A percentile compares a stretch with the other conserved stretches of the same genome.
phyloP scores from a whole-genome alignment of 176 grass and related monocot genomes.

The Elaeis guineensis region DNA sequence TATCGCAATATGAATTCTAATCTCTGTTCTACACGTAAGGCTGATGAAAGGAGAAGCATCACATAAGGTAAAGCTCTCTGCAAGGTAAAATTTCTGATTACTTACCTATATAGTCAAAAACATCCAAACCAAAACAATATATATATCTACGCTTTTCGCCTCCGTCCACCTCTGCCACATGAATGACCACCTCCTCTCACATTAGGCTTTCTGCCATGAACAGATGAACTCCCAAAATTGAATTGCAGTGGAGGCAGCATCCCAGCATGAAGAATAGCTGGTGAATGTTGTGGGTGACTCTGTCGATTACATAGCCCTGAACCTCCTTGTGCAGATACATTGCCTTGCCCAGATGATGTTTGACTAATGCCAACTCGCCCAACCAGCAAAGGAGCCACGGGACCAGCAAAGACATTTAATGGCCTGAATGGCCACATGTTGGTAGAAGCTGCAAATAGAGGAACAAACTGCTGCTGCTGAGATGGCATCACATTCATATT shows the following conservation, averaged over 20 bases:
- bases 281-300: constrained; percentile 8
- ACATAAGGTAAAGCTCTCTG: too few relatives aligned
- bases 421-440: neutral
- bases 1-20: too few relatives aligned
- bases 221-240: constrained; percentile 39
- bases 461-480: constrained; percentile 26
- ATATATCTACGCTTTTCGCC: too few relatives aligned
- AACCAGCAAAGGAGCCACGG: neutral
- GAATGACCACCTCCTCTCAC: constrained; percentile 43
- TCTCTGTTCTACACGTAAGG: too few relatives aligned
- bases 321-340: constrained; percentile 16
- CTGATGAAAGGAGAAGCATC: too few relatives aligned
- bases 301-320: constrained; percentile 8
- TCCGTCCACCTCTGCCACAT: constrained; percentile 30
- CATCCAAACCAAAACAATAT: too few relatives aligned
- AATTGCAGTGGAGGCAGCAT: constrained; percentile 21
- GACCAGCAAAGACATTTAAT: too few relatives aligned
- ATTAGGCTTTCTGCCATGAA: constrained; percentile 30
- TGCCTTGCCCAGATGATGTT: constrained; percentile 5
- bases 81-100: too few relatives aligned
- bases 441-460: constrained; percentile 8
- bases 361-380: constrained; percentile 24
- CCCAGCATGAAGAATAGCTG: constrained; percentile 5
- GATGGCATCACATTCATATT: constrained; percentile 34
- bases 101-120: too few relatives aligned